Percentiles rank a stretch among this genome's conserved stretches.
Evolutionary conservation across 2,329 filamentous ascomycete species (phyloP).

Genomic region (Colletotrichum plurivorum): DNA sequence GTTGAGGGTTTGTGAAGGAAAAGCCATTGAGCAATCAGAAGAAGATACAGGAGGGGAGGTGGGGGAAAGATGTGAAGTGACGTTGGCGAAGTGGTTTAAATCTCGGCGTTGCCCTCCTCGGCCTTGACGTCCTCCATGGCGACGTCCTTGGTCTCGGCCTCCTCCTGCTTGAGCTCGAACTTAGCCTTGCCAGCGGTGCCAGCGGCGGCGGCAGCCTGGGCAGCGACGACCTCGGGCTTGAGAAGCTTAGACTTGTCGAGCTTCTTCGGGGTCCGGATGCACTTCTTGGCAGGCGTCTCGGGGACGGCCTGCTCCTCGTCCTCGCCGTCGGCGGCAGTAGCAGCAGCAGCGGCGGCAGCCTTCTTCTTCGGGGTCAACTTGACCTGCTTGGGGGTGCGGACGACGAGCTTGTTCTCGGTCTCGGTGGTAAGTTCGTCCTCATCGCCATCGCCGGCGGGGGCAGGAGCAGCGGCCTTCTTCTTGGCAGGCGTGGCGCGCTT

Average conservation of each 20-base stretch:
- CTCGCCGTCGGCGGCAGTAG: slow-evolving; percentile 2
- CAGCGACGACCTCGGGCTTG: not conserved
- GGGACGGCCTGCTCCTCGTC: slow-evolving; percentile 2
- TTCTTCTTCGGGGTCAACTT: slow-evolving; percentile 31
- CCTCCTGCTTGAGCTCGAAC: slow-evolving; percentile 18
- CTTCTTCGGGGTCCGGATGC: slow-evolving; percentile 20
- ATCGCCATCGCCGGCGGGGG: slow-evolving; percentile 6
- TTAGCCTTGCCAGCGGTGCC: slow-evolving; percentile 29
- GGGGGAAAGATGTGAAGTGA: not conserved
- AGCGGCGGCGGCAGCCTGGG: slow-evolving; percentile 5
- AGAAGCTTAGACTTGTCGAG: slow-evolving; percentile 15
- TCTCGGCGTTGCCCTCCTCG: slow-evolving; percentile 13
- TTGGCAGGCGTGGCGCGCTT: slow-evolving; percentile 35
- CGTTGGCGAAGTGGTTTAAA: not conserved
- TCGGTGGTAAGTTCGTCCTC: slow-evolving; percentile 13
- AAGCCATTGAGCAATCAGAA: not conserved
- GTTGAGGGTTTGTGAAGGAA: not conserved
- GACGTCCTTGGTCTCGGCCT: slow-evolving; percentile 12
- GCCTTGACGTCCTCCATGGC: slow-evolving; percentile 20
- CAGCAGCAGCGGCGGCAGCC: not conserved
- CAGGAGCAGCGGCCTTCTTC: slow-evolving; percentile 15
- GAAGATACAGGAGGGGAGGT: not conserved
- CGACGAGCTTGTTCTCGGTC: slow-evolving; percentile 33
- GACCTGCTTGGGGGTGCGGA: slow-evolving; percentile 34
- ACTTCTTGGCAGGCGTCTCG: slow-evolving; percentile 38